Conservation (phyloP, 192 early-diverging fungal genomes). For the Jimgerdemannia flammicorona region DNA sequence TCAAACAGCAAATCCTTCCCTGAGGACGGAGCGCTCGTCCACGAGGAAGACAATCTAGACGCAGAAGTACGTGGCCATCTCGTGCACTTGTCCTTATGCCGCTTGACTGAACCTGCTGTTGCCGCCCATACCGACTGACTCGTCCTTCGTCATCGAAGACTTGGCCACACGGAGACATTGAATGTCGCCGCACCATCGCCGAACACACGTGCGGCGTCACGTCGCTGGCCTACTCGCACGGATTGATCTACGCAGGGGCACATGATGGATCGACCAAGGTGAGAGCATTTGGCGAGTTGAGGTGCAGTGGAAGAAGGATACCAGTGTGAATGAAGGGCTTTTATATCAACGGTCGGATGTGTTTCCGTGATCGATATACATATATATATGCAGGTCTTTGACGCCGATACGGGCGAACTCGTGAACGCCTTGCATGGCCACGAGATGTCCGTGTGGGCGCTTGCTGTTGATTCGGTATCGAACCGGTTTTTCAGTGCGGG, state of each 20-base stretch:
- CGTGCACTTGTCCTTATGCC: background rate
- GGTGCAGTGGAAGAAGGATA: background rate
- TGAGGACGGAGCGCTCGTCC: background rate
- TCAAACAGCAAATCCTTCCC: background rate
- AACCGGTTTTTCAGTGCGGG: slow-evolving; percentile 49
- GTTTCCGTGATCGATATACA: too few species aligned
- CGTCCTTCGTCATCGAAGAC: slow-evolving; percentile 3
- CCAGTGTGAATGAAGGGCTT: too few species aligned
- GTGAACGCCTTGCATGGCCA: slow-evolving; percentile 39
- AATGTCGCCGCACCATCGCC: slow-evolving; percentile 49
- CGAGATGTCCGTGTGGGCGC: slow-evolving; percentile 53
- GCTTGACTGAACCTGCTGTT: background rate
- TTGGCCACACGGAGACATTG: slow-evolving; percentile 48
- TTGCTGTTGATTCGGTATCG: slow-evolving; percentile 36
- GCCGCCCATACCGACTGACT: background rate
- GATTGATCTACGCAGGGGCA: slow-evolving; percentile 49
- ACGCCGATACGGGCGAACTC: slow-evolving; percentile 45
- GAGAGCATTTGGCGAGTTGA: background rate
- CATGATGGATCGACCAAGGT: slow-evolving; percentile 56
- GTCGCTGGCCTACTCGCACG: slow-evolving; percentile 41
- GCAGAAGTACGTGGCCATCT: background rate
- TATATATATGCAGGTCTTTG: slow-evolving; percentile 31
- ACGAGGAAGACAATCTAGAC: slow-evolving; percentile 21
- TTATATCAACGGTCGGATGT: background rate
- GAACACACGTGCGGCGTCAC: slow-evolving; percentile 52